Evolutionary conservation across 2,329 filamentous ascomycete genomes (phyloP), one percentile per base, ranked within the genome.

Genomic region (Bimuria novae-zelandiae): DNA sequence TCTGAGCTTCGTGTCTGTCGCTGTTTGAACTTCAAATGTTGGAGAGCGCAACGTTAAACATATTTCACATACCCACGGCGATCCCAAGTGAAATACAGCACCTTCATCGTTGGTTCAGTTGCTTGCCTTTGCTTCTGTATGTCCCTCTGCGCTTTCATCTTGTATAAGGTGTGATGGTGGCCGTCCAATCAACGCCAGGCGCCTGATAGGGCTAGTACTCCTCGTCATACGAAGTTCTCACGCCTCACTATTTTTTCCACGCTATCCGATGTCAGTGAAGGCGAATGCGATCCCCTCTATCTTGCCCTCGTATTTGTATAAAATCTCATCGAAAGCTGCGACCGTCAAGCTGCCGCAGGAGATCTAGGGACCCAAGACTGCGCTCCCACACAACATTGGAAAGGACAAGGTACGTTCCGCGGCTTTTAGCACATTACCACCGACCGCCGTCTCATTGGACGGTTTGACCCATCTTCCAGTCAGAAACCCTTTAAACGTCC

Each of bases 171-270:
- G 11, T 27, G 11, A 22, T 27, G 22, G 21, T 16, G 6, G 39
- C 4, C 16, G 27, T 23, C 42, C 42, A 35, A 44, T 44, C 6
- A 44, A 7, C 42, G 17, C 33, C 14, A 46, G 30, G 5, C 29
- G 39, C 30, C 14, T 16, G n/a, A 46, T 33, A 46, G 14, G 19
- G 43, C 27, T 46, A 46, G 43, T 16, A 17, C 12, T 22, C 19
- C 12, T 36, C 5, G 7, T 14, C 3, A 30, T 46, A 19, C 23
- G 17, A 25, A 17, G 29, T 32, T 17, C 10, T 46, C 30, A 25
- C 43, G 43, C 43, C 43, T 46, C 43, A 46, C 21, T 46, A 14
- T 33, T 44, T 45, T 8, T 16, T 35, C 22, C 43, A 30, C 27
- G 8, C 14, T 14, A 35, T 10, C 22, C 27, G 7, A 11, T 36